Evolutionary conservation across 2,329 filamentous ascomycete genomes (phyloP).

Genomic region (Cyphellophora attinorum): DNA sequence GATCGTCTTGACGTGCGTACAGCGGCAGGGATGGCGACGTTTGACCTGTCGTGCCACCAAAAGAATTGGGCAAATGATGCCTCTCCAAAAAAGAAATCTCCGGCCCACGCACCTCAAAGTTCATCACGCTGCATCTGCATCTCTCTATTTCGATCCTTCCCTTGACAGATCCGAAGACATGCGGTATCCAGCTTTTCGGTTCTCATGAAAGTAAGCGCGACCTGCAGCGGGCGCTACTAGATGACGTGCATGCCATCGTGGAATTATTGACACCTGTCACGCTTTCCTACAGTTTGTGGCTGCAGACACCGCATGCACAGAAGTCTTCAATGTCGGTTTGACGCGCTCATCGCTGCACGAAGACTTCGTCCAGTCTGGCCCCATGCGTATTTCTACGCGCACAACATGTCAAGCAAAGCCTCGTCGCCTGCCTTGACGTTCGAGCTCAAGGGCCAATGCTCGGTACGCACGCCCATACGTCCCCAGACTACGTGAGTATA

Average conservation of each 20-base stretch:
- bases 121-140: too few species aligned
- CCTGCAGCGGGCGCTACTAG: neutral
- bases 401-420: slow-evolving; percentile 14
- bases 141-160: too few species aligned
- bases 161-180: too few species aligned
- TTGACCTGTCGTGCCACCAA: slow-evolving; percentile 11
- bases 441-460: slow-evolving; percentile 68
- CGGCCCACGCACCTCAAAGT: too few species aligned
- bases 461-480: slow-evolving; percentile 51
- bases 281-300: slow-evolving; percentile 1
- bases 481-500: neutral
- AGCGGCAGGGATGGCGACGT: slow-evolving; percentile 3
- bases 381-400: slow-evolving; percentile 12
- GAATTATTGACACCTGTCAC: neutral
- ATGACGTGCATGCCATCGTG: neutral
- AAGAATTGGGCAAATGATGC: too few species aligned
- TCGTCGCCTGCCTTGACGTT: slow-evolving; percentile 59
- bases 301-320: slow-evolving; percentile 11
- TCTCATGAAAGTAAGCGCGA: too few species aligned
- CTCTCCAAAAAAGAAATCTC: neutral
- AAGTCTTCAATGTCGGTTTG: slow-evolving; percentile 7
- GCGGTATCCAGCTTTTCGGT: neutral
- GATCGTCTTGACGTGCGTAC: too few species aligned
- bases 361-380: slow-evolving; percentile 4
- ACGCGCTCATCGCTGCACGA: slow-evolving; percentile 14